A percentile compares a stretch with the other conserved stretches of the same genome.
Evolutionary conservation across 208 protist genomes (phyloP).

Genomic region (Crithidia expoeki): DNA sequence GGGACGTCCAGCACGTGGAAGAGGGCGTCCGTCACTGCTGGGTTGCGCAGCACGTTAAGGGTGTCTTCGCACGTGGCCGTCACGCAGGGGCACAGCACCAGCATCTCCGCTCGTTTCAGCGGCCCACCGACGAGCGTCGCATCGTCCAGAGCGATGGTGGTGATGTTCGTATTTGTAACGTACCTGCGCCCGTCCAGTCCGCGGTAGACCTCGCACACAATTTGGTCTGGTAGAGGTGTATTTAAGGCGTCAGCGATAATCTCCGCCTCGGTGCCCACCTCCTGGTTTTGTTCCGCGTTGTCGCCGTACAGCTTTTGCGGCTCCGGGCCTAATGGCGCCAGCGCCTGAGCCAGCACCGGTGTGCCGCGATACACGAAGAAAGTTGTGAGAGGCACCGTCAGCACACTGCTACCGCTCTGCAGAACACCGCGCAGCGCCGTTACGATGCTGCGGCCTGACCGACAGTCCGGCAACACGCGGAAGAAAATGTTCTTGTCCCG

Average conservation of each 20-base stretch:
- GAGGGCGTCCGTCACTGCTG: constrained; percentile 46
- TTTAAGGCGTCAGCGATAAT: constrained; percentile 78
- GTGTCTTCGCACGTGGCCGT: constrained; percentile 61
- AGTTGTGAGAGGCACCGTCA: constrained; percentile 83
- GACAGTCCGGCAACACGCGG: constrained; percentile 81
- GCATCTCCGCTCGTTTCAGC: constrained; percentile 85
- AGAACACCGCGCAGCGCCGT: constrained; percentile 76
- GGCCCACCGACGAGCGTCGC: constrained; percentile 60
- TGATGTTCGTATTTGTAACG: constrained; percentile 80
- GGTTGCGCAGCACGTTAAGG: constrained; percentile 50
- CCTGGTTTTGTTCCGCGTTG: constrained; percentile 17
- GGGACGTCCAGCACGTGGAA: constrained; percentile 19
- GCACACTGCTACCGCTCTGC: constrained; percentile 65
- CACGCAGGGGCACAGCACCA: constrained; percentile 53
- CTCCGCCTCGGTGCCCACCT: constrained; percentile 71
- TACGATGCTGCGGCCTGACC: constrained; percentile 79
- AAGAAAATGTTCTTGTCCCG: constrained; percentile 87
- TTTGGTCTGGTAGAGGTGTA: constrained; percentile 57
- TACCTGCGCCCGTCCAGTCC: constrained; percentile 80
- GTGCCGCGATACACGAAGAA: constrained; percentile 85
- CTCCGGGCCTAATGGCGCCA: constrained; percentile 63
- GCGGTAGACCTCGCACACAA: constrained; percentile 75
- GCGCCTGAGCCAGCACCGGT: constrained; percentile 84
- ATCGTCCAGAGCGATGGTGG: constrained; percentile 59
- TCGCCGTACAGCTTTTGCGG: constrained; percentile 48